Evolutionary conservation across 2,329 filamentous ascomycete genomes (phyloP).

Genomic region (Penicillium sp.): DNA sequence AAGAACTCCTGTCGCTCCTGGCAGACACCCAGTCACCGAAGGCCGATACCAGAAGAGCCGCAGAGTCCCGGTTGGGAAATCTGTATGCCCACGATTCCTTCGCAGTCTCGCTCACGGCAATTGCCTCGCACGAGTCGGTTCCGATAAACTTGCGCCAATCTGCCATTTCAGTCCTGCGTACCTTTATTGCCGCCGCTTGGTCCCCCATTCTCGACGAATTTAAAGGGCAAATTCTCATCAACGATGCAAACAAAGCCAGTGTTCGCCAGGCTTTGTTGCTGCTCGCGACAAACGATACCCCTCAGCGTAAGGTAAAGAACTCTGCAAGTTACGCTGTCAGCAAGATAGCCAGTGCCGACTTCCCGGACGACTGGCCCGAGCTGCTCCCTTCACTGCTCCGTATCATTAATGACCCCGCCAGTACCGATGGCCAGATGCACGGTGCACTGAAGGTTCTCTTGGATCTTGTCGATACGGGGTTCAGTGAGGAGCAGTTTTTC

Average conservation of each 20-base stretch:
- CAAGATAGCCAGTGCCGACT: constrained; percentile 91
- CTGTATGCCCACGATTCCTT: constrained; percentile 69
- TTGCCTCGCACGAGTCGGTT: constrained; percentile 73
- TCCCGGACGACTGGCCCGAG: constrained; percentile 91
- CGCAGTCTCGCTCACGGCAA: constrained; percentile 73
- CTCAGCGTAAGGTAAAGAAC: constrained; percentile 81
- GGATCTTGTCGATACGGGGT: constrained; percentile 87
- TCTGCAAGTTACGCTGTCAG: constrained; percentile 86
- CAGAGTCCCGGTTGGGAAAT: constrained; percentile 76
- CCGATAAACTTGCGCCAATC: constrained; percentile 76
- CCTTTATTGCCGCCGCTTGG: constrained; percentile 84
- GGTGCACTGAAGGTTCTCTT: constrained; percentile 83
- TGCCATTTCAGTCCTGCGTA: constrained; percentile 74
- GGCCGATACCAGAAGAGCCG: constrained; percentile 75
- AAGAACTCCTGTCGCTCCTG: constrained; percentile 84
- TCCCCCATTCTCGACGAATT: constrained; percentile 71
- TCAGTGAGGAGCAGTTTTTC: constrained; percentile 95
- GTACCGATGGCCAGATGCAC: constrained; percentile 76
- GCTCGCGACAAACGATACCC: constrained; percentile 67
- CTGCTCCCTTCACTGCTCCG: constrained; percentile 77
- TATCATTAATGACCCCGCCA: constrained; percentile 64
- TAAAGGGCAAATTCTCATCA: constrained; percentile 64
- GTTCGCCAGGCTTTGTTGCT: constrained; percentile 73
- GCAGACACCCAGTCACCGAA: constrained; percentile 78
- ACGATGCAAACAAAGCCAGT: constrained; percentile 69